Percentiles rank a stretch among this genome's conserved stretches.
Conservation (phyloP, 176 grass and related monocot genomes). For the Bromus sterilis region DNA sequence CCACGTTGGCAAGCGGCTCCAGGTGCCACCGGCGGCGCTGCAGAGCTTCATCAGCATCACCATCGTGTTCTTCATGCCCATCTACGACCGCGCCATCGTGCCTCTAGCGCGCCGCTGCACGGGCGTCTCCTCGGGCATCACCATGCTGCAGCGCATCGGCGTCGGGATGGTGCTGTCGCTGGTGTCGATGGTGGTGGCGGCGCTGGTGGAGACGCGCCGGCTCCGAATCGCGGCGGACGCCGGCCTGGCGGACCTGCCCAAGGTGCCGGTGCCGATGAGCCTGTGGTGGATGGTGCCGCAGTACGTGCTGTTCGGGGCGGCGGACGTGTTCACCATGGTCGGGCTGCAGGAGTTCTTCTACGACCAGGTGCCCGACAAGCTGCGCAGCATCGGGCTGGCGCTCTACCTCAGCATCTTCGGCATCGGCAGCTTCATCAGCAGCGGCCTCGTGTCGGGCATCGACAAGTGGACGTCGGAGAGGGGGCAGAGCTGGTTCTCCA, state of each 20-base stretch:
- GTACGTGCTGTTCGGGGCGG: constrained; percentile 44
- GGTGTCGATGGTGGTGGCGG: constrained; percentile 44
- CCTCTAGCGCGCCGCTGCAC: constrained; percentile 30
- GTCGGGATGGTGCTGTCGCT: constrained; percentile 46
- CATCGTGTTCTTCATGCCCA: constrained; percentile 28
- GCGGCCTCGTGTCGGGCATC: constrained; percentile 25
- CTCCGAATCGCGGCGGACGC: constrained; percentile 33
- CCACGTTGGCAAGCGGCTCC: constrained; percentile 1
- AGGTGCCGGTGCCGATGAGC: constrained; percentile 41
- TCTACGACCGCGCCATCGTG: constrained; percentile 56
- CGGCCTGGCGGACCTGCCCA: constrained; percentile 24
- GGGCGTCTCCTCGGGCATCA: constrained; percentile 33
- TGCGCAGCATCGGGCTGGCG: constrained; percentile 37
- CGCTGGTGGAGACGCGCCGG: constrained; percentile 41
- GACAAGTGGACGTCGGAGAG: constrained; percentile 1
- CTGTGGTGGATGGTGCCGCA: constrained; percentile 80
- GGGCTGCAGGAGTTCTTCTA: constrained; percentile 86
- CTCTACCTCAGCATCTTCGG: constrained; percentile 46
- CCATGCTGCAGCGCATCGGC: constrained; percentile 72
- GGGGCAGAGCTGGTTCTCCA: constrained; percentile 38
- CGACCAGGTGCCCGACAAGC: constrained; percentile 54
- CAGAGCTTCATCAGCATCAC: constrained; percentile 40
- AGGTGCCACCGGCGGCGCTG: constrained; percentile 44
- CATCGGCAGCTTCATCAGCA: constrained; percentile 40
- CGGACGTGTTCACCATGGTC: constrained; percentile 55